Base-by-base conservation (phyloP, 768 basidiomycete species). In the Candolleomyces efflorescens region DNA sequence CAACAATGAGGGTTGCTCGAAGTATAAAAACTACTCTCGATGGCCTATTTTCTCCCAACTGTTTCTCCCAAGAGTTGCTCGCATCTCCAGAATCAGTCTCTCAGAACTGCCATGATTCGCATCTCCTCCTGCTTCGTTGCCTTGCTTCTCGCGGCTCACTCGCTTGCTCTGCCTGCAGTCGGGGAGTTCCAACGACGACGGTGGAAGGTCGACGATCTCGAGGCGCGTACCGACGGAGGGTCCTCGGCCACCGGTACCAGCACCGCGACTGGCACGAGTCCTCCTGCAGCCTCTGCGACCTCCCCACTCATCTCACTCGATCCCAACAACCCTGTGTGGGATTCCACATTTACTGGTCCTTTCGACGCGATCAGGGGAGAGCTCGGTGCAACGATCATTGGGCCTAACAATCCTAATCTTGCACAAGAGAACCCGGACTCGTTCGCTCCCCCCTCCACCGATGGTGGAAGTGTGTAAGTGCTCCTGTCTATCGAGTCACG, bases 261-360 rank as follows among this genome's bases (percentile, higher is more conserved):
- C 32, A 32, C 32, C 32, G 32, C 32, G 32, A 32, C 32, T 32
- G 32, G 32, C 32, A 32, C 32, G 6, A 63, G 57, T 32, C 60
- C 68, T 18, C 51, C 65, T 37, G 64, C 68, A 15, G 60, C 78
- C 4, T 63, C 71, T 15, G 75, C 79, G 4, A 82, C 83, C 9
- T 75, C 77, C 15, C 73, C 77, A 20, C 76, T 71, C 59, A 73
- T 74, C 58, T 58, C 62, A 23, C 60, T 69, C 39, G 69, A 81
- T 58, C 79, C 83, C 24, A 84, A 84, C 64, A 64, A 62, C 48
- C 72, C 71, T 18, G 61, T 79, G 6, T 80, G 71, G 72, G 67
- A 73, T 51, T 59, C 60, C 9, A 61, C 61, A 24, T 60, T 64
- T 38, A 60, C 62, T 23, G 67, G 61, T 0, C 43, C 58, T 50